These are phyloP conservation scores for Venturia effusa DNA, from an alignment of 2,329 filamentous ascomycete genomes.

Conservation along the genomic window DNA sequence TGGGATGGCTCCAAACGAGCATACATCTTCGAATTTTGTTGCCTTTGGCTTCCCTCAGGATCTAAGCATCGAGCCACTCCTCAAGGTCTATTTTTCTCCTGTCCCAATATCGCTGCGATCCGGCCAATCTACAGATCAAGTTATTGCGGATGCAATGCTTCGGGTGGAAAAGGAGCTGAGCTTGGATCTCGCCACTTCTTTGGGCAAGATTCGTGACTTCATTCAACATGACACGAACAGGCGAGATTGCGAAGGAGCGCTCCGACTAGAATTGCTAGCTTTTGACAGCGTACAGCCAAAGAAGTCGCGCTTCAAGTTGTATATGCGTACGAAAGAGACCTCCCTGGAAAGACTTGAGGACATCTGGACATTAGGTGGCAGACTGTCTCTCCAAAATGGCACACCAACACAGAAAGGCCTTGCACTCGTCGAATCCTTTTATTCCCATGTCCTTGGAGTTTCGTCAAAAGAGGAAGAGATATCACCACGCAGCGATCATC, in stretches of 20 bases:
- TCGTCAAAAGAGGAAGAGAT: background rate
- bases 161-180: background rate
- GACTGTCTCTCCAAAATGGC: background rate
- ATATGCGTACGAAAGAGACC: background rate
- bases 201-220: background rate
- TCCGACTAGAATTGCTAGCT: background rate
- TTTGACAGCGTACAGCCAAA: background rate
- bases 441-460: background rate
- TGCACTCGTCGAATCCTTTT: background rate
- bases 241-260: background rate
- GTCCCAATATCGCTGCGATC: background rate
- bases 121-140: background rate
- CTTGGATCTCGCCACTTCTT: background rate
- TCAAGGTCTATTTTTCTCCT: background rate
- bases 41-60: background rate
- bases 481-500: background rate
- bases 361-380: background rate
- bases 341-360: background rate
- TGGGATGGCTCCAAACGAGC: background rate
- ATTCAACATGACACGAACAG: background rate
- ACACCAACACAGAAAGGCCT: background rate
- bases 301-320: background rate
- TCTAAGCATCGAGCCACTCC: background rate
- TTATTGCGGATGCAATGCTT: background rate
- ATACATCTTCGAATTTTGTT: background rate